Evolutionary conservation across 345 rosid genomes (phyloP).

Genomic region (Moricandia moricandioides): DNA sequence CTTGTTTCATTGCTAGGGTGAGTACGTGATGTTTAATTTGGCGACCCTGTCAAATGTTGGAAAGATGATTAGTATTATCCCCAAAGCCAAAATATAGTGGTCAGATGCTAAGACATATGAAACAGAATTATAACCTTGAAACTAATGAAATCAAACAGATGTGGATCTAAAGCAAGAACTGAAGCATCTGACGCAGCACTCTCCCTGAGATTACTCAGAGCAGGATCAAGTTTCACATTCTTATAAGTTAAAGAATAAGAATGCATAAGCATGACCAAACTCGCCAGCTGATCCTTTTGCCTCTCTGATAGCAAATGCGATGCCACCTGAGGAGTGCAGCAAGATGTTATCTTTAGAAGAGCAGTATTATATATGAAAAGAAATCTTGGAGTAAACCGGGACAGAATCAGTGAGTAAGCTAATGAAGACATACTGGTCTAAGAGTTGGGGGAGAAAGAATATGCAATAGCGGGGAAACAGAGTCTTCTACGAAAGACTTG

Average conservation of each 20-base stretch:
- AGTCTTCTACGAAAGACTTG: conserved; percentile 69
- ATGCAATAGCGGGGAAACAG: conserved; percentile 69
- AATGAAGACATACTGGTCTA: conserved; percentile 60
- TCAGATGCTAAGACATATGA: conserved; percentile 13
- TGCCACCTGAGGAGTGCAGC: conserved; percentile 60
- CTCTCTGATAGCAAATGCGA: conserved; percentile 69
- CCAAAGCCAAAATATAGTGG: conserved; percentile 10
- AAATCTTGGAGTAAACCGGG: background rate
- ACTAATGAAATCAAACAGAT: conserved; percentile 58
- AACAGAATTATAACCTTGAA: conserved; percentile 59
- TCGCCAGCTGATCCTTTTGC: conserved; percentile 66
- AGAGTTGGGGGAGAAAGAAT: conserved; percentile 79
- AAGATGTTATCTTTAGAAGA: conserved; percentile 4
- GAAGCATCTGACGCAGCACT: conserved; percentile 51
- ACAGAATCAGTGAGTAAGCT: background rate
- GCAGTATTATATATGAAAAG: background rate
- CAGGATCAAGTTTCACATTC: conserved; percentile 48
- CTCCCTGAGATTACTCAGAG: conserved; percentile 40
- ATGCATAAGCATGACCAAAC: conserved; percentile 65
- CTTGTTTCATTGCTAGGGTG: conserved; percentile 73
- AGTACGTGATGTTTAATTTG: conserved; percentile 56
- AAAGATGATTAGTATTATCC: conserved; percentile 23
- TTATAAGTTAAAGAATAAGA: conserved; percentile 75
- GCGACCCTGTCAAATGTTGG: conserved; percentile 55
- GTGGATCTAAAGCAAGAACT: conserved; percentile 68